phyloP scores from a whole-genome alignment of 2,329 filamentous ascomycete species.

The Pyricularia pennisetigena region DNA sequence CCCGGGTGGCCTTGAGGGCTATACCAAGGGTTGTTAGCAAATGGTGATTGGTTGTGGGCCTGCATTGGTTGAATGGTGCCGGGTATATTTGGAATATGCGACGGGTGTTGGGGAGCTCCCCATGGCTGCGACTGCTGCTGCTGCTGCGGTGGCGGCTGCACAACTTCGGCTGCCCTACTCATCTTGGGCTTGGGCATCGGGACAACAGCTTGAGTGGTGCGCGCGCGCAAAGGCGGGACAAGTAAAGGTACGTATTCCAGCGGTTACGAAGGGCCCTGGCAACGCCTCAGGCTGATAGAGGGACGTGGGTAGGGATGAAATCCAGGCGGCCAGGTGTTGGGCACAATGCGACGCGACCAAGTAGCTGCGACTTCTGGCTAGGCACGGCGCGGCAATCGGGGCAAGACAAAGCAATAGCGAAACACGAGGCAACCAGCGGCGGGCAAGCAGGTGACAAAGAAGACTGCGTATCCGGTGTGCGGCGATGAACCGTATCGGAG shows the following conservation, averaged over 20 bases:
- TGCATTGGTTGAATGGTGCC: constrained; percentile 14
- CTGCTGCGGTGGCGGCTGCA: constrained; percentile 9
- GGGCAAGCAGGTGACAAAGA: neutral
- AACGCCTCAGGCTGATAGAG: neutral
- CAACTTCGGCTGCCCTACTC: constrained; percentile 12
- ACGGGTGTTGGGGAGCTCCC: constrained; percentile 13
- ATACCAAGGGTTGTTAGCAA: constrained; percentile 28
- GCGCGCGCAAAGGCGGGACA: neutral
- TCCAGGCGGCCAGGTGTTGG: neutral
- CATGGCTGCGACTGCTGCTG: constrained; percentile 7
- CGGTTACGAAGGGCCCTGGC: neutral
- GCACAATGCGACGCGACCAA: neutral
- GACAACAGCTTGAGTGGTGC: neutral
- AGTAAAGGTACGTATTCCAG: neutral
- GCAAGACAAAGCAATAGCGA: neutral
- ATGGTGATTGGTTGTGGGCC: constrained; percentile 15
- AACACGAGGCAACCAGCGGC: neutral
- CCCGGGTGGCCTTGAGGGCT: constrained; percentile 26
- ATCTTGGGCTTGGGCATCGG: constrained; percentile 8
- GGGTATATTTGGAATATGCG: constrained; percentile 17
- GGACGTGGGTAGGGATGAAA: neutral
- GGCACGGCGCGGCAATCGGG: neutral
- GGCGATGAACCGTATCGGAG: neutral
- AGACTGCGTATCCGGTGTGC: neutral
- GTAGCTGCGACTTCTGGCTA: neutral